Evolutionary conservation across 208 protist species (phyloP).

Genomic region (Naegleria gruberi): DNA sequence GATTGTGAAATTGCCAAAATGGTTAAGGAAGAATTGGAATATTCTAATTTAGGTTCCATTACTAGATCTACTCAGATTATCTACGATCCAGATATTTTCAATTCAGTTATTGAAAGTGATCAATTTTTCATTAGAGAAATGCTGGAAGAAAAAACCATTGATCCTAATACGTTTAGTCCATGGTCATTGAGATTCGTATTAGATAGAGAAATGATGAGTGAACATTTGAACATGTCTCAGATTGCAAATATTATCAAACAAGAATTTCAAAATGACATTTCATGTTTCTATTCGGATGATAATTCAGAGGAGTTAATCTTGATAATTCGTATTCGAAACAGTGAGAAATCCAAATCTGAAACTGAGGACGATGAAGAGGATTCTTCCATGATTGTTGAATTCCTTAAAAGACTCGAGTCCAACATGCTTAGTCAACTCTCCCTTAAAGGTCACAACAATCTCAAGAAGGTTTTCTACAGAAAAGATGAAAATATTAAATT

Average conservation of each 20-base stretch:
- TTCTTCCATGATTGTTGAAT: conserved; percentile 53
- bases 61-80: conserved; percentile 84
- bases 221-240: conserved; percentile 53
- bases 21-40: conserved; percentile 80
- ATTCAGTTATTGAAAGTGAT: conserved; percentile 90
- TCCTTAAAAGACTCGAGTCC: conserved; percentile 58
- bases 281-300: conserved; percentile 62
- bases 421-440: conserved; percentile 59
- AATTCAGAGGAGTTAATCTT: conserved; percentile 66
- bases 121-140: conserved; percentile 58
- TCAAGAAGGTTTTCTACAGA: conserved; percentile 82
- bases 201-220: conserved; percentile 48
- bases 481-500: conserved; percentile 39
- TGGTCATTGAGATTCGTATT: conserved; percentile 76
- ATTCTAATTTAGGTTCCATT: conserved; percentile 81
- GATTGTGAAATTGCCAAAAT: conserved; percentile 56
- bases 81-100: conserved; percentile 86
- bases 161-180: conserved; percentile 37
- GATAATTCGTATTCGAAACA: conserved; percentile 44
- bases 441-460: conserved; percentile 80
- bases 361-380: no score
- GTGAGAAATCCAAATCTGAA: conserved; percentile 35
- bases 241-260: conserved; percentile 52
- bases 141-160: conserved; percentile 39
- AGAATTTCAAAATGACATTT: conserved; percentile 40